These are phyloP conservation scores for Dryas integrifolia DNA, from an alignment of 331 rosid genomes.

Conservation along the genomic window DNA sequence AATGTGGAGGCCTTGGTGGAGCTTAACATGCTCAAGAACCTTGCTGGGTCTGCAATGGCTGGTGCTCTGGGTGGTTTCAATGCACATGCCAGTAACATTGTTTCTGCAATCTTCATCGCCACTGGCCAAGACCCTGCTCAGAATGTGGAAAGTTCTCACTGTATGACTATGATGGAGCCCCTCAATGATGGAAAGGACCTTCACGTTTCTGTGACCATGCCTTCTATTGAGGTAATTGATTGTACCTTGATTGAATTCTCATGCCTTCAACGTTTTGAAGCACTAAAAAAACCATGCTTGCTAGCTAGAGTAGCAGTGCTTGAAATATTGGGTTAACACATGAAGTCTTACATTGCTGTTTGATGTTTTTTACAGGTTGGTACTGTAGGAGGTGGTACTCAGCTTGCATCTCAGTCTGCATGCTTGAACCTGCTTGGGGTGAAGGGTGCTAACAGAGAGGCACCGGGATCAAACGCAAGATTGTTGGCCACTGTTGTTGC, in stretches of 20 bases:
- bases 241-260: too few species aligned
- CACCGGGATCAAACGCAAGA: constrained; percentile 45
- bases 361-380: constrained; percentile 34
- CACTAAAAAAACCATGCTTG: too few species aligned
- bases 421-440: constrained; percentile 52
- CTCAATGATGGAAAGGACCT: constrained; percentile 48
- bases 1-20: constrained; percentile 43
- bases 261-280: too few species aligned
- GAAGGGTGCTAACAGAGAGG: constrained; percentile 45
- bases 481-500: constrained; percentile 44
- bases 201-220: constrained; percentile 54
- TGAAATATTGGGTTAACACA: background rate
- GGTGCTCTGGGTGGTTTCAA: constrained; percentile 57
- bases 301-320: background rate
- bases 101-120: constrained; percentile 44
- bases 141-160: constrained; percentile 51
- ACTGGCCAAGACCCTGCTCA: constrained; percentile 61
- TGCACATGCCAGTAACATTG: constrained; percentile 54
- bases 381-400: constrained; percentile 55
- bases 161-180: constrained; percentile 54
- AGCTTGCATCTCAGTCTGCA: constrained; percentile 49
- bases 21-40: constrained; percentile 56
- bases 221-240: constrained; percentile 43
- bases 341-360: constrained; percentile 3
- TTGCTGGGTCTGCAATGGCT: constrained; percentile 51